A percentile compares a stretch with the other conserved stretches of the same genome.
These are phyloP conservation scores for Globisporangium paddicum DNA, from an alignment of 352 stramenopile genomes.

Conservation along the genomic window DNA sequence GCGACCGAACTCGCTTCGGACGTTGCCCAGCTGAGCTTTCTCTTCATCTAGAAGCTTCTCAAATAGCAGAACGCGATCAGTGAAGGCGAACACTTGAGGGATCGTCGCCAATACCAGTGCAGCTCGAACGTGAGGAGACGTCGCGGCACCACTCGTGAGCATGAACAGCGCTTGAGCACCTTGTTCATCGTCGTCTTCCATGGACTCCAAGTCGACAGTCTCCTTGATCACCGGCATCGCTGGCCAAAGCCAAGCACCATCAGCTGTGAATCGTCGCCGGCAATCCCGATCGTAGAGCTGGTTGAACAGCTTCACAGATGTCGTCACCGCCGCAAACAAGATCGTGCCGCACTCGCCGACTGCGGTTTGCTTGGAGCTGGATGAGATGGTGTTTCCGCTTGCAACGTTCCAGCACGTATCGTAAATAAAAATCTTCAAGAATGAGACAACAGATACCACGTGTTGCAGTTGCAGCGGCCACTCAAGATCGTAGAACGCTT, in stretches of 20 bases:
- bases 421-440: conserved; percentile 66
- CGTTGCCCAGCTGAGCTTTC: conserved; percentile 35
- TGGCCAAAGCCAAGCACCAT: conserved; percentile 63
- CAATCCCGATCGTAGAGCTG: conserved; percentile 74
- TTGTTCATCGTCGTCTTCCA: conserved; percentile 45
- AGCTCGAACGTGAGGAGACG: conserved; percentile 31
- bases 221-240: conserved; percentile 63
- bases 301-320: conserved; percentile 74
- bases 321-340: conserved; percentile 47
- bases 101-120: conserved; percentile 67
- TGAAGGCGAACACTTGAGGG: conserved; percentile 78
- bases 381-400: conserved; percentile 10
- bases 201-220: conserved; percentile 54
- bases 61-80: conserved; percentile 70
- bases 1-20: conserved; percentile 55
- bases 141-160: conserved; percentile 31
- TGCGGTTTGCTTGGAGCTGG: neutral
- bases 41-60: conserved; percentile 65
- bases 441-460: conserved; percentile 37
- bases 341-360: conserved; percentile 20
- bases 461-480: conserved; percentile 46
- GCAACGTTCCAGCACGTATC: conserved; percentile 56
- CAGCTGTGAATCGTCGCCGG: conserved; percentile 38
- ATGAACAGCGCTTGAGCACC: conserved; percentile 43
- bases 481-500: conserved; percentile 59